These are phyloP conservation scores for Dimargaris xerosporica DNA, from an alignment of 192 early-diverging fungal genomes.

Conservation along the genomic window DNA sequence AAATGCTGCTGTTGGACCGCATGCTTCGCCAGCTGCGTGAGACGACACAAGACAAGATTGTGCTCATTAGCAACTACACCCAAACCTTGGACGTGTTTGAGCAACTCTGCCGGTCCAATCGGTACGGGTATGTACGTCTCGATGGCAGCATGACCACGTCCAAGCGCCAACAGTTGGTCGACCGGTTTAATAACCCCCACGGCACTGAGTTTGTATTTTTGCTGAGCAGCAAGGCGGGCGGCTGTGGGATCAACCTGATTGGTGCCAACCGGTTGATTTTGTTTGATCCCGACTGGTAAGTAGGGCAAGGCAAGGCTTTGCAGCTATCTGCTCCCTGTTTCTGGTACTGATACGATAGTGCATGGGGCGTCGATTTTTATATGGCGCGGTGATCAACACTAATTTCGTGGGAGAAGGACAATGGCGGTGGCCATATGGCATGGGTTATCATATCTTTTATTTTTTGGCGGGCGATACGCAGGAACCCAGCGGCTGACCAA, in stretches of 20 bases:
- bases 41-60: constrained; percentile 79
- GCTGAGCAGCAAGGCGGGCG: constrained; percentile 93
- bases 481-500: constrained; percentile 93
- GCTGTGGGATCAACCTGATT: constrained; percentile 96
- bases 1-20: constrained; percentile 68
- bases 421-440: too few relatives aligned
- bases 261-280: constrained; percentile 93
- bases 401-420: too few relatives aligned
- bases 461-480: too few relatives aligned
- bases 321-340: not conserved
- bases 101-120: constrained; percentile 57
- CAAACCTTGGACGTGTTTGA: constrained; percentile 95
- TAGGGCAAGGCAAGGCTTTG: too few relatives aligned
- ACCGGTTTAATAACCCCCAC: constrained; percentile 87
- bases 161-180: constrained; percentile 92
- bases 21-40: constrained; percentile 62
- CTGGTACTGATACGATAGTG: constrained; percentile 4
- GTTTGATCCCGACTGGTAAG: constrained; percentile 76
- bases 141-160: constrained; percentile 85
- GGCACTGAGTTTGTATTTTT: constrained; percentile 83
- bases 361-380: too few relatives aligned
- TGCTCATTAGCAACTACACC: constrained; percentile 96
- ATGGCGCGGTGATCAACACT: too few relatives aligned
- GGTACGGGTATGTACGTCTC: constrained; percentile 62
- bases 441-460: not conserved